Evolutionary conservation across 1,284 basidiomycete genomes (phyloP), one percentile per base, ranked within the genome.

Genomic region (Ceratobasidium sp.): DNA sequence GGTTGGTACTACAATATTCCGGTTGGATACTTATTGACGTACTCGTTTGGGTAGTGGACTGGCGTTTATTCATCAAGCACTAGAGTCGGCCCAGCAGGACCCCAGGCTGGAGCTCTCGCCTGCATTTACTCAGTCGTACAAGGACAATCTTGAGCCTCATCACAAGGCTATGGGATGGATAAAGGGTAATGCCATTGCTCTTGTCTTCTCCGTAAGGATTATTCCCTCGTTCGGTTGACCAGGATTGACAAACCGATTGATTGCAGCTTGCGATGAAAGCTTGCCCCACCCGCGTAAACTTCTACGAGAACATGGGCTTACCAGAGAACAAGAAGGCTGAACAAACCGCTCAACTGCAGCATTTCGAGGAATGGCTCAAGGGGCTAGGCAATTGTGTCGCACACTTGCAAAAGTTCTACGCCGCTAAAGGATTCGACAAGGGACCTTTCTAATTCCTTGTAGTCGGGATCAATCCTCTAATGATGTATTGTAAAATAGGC

Each of bases 221-320:
- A 31, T 15, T 38, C 29, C 29, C 32, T 40, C 20, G 56, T 42
- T 47, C 32, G 20, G 31, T 43, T 22, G 45, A 47, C 57, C 49
- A 49, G 68, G 6, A 20, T 47, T 27, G 32, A 55, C 32, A 32
- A n/a, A n/a, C 62, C 31, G 50, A 42, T 72, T 8, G 52, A 0
- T 60, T 53, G 8, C 76, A 95, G 92, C 86, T 96, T 53, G 96
- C 96, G 4, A 94, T 99, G 93, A 97, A 92, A 77, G 94, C 96
- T 0, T 98, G 95, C 81, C 96, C 96, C 0, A 93, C 93, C 80
- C 92, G 96, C 70, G 86, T 84, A 17, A 89, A 89, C 74, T 96
- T 99, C 80, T 98, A 95, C 79, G 82, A 83, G 53, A 98, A 97
- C 79, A 86, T 99, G 54, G 92, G 92, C 22, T 83, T 87, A 52